Evolutionary conservation across 805 yeast genomes (phyloP), one percentile per base, ranked within the genome.

Genomic region (Sugiyamaella qingdaonensis): DNA sequence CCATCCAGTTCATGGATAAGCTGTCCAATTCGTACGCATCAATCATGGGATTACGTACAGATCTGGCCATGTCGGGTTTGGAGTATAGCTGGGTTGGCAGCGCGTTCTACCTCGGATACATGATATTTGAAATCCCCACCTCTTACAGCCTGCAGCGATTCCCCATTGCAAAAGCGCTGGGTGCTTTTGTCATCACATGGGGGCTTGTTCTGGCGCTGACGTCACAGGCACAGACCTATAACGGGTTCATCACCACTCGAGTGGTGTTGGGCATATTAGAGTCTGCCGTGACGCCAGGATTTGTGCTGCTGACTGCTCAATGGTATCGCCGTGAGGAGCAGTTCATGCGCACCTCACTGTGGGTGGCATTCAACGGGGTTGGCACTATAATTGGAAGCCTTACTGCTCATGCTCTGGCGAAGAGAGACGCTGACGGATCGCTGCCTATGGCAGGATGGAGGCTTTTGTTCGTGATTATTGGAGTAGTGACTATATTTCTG

Each of bases 101-200:
- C 1, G 75, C 80, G 8, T 83, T 82, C 58, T 82, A 82, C 61
- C 64, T 85, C 37, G 91, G 90, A 2, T 86, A 84, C 63, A 65
- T 85, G 47, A 71, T 70, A 8, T 83, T 81, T 61, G 84, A 80
- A 58, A 67, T 78, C 51, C 79, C 82, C 3, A 74, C 78, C 2
- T 65, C 73, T 9, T 61, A 69, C 46, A 48, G 75, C 1, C 62
- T 82, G 24, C 90, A 85, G 64, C 73, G 71, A 51, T 77, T 81
- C 50, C 86, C 84, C 2, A 73, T 85, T 57, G 75, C 82, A 4
- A 80, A 78, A 58, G 67, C 80, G 2, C 71, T 78, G 2, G 70
- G 79, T 9, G 55, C 66, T 1, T 75, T 77, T 54, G 75, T 84
- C 37, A 61, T 81, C n/a, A 42, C 78, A 0, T 85, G 91, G 90